Percentiles rank a stretch among this genome's conserved stretches.
Conservation (phyloP, 2,329 filamentous ascomycete genomes). For the Paraconiothyrium brasiliense region DNA sequence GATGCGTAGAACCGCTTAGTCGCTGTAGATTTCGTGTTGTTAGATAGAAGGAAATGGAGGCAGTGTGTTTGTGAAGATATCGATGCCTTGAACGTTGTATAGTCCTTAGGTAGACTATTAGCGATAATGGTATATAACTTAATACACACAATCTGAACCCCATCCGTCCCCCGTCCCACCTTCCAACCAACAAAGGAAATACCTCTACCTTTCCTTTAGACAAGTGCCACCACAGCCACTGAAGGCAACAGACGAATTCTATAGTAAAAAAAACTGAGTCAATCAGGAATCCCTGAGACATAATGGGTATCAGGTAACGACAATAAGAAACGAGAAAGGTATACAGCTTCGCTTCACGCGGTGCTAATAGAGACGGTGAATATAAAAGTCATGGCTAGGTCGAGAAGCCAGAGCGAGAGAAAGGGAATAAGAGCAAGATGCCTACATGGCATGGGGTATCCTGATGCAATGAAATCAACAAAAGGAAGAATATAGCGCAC, state of each 20-base stretch:
- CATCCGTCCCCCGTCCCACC: background rate
- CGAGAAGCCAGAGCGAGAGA: background rate
- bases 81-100: background rate
- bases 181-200: conserved; percentile 8
- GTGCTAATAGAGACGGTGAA: conserved; percentile 25
- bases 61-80: background rate
- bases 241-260: conserved; percentile 8
- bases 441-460: conserved; percentile 17
- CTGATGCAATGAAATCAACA: conserved; percentile 7
- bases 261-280: conserved; percentile 1
- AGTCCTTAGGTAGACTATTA: background rate
- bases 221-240: conserved; percentile 7
- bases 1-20: background rate
- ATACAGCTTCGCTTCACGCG: conserved; percentile 28
- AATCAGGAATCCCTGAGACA: background rate
- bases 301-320: conserved; percentile 12
- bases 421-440: conserved; percentile 7
- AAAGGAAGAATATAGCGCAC: conserved; percentile 2
- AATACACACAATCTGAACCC: conserved; percentile 9
- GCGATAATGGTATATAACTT: conserved; percentile 13
- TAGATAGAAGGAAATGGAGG: background rate
- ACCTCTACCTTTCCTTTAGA: background rate
- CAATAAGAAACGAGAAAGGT: background rate
- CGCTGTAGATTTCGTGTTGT: background rate
- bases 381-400: conserved; percentile 8